Base-by-base conservation (phyloP, 2,329 filamentous ascomycete species). In the Cryphonectria nitschkei region DNA sequence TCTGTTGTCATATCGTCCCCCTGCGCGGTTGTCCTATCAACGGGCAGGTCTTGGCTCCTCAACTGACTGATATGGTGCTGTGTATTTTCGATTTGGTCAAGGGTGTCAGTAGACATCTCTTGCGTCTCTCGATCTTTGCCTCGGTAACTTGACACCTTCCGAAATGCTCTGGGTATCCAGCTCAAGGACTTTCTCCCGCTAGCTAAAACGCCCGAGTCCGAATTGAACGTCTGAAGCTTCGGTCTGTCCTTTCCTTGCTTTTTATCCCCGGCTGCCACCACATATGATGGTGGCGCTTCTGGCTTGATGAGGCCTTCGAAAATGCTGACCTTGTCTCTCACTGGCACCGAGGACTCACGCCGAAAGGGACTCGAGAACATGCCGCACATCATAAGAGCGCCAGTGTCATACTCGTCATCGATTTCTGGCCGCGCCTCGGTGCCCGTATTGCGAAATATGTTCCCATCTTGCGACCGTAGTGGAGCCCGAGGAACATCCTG, bases 291-390 rank as follows among this genome's bases (percentile, higher is more conserved):
- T 7, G n/a, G 34, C 19, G 60, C 39, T 41, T 6, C n/a, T 9
- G 67, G 70, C n/a, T 71, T 71, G 3, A 69, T 63, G 8, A 71
- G 29, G 29, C 70, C 70, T 39, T 71, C 67, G 7, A 69, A 71
- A 16, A 71, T 69, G 46, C 67, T 67, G 39, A 71, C 41, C 8
- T 62, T 69, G 13, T 71, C 70, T 19, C 64, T 69, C 22, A 65
- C 19, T 5, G 46, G 14, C n/a, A 13, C n/a, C 2, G 41, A 16
- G 5, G 46, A n/a, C 7, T 67, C 64, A 19, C 64, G 70, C 13
- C 70, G 68, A 9, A 64, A 67, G 11, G 65, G 41, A 19, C 52
- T 67, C 0, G 68, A 39, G 8, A 70, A 46, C 26, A 65, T 58
- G 11, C 58, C 58, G 58, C 68, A 72, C 6, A 69, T 56, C 32